A percentile compares a stretch with the other conserved stretches of the same genome.
Conservation (phyloP, 768 basidiomycete species). For the Kwoniella sp. region DNA sequence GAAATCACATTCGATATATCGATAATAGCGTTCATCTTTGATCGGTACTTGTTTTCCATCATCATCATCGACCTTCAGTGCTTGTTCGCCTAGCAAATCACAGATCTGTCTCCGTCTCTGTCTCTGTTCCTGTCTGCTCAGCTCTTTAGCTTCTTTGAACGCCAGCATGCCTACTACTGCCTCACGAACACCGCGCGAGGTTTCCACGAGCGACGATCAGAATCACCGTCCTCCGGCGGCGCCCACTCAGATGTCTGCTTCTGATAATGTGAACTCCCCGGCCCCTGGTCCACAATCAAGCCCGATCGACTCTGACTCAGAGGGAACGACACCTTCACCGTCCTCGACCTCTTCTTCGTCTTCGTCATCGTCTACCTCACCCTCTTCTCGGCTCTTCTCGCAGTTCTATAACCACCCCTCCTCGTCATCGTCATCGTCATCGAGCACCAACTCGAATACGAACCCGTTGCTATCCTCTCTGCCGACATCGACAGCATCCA, state of each 20-base stretch:
- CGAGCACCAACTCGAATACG: background rate
- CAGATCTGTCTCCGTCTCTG: too few relatives aligned
- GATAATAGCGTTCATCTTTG: too few relatives aligned
- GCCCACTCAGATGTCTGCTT: background rate
- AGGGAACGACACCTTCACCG: too few relatives aligned
- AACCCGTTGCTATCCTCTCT: conserved; percentile 10
- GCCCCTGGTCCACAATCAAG: too few relatives aligned
- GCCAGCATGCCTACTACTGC: background rate
- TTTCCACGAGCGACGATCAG: background rate
- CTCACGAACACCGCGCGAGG: background rate
- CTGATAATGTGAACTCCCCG: too few relatives aligned
- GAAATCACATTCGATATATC: conserved; percentile 3
- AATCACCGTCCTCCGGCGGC: background rate
- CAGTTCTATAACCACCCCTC: conserved; percentile 16
- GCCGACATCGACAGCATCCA: conserved; percentile 12
- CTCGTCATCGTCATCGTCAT: too few relatives aligned
- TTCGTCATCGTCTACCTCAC: background rate
- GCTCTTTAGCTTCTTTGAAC: too few relatives aligned
- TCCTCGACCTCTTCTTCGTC: too few relatives aligned
- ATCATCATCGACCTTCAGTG: conserved; percentile 6
- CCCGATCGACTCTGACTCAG: too few relatives aligned
- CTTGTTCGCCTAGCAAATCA: too few relatives aligned
- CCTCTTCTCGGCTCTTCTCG: conserved; percentile 16
- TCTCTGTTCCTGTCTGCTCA: too few relatives aligned
- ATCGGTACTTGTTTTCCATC: background rate